phyloP scores from a whole-genome alignment of 768 basidiomycete genomes.

The Serpula lacrymans region DNA sequence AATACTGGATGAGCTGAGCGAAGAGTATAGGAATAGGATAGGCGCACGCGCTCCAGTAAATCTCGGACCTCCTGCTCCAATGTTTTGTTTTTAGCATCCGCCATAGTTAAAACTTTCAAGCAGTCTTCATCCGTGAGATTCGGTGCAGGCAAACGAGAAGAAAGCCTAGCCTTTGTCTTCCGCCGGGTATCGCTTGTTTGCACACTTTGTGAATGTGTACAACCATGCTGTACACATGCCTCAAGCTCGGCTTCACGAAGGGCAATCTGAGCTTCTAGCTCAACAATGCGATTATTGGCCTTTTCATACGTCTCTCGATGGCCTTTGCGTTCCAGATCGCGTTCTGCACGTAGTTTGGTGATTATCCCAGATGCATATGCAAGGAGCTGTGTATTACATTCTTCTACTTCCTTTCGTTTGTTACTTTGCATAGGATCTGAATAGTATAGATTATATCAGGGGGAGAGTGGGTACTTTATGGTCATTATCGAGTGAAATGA shows the following conservation, averaged over 20 bases:
- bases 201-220: conserved; percentile 2
- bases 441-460: conserved; percentile 1
- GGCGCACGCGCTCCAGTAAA: conserved; percentile 34
- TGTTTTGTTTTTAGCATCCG: conserved; percentile 36
- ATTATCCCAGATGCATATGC: conserved; percentile 46
- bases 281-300: conserved; percentile 38
- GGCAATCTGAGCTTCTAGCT: conserved; percentile 52
- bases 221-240: conserved; percentile 21
- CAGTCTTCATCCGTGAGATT: conserved; percentile 39
- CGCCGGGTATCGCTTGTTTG: background rate
- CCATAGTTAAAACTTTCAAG: conserved; percentile 36
- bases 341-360: conserved; percentile 36
- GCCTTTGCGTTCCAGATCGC: conserved; percentile 41
- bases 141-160: background rate
- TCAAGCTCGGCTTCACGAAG: conserved; percentile 57
- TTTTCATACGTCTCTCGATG: conserved; percentile 38
- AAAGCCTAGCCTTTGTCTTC: no score
- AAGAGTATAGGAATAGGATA: background rate
- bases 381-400: conserved; percentile 31
- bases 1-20: background rate
- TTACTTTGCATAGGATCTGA: background rate
- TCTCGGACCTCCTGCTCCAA: conserved; percentile 43
- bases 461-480: background rate
- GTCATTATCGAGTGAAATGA: conserved; percentile 9
- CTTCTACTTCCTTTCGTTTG: conserved; percentile 7